These are phyloP conservation scores for Obba rivulosa DNA, from an alignment of 768 basidiomycete species.

Conservation along the genomic window DNA sequence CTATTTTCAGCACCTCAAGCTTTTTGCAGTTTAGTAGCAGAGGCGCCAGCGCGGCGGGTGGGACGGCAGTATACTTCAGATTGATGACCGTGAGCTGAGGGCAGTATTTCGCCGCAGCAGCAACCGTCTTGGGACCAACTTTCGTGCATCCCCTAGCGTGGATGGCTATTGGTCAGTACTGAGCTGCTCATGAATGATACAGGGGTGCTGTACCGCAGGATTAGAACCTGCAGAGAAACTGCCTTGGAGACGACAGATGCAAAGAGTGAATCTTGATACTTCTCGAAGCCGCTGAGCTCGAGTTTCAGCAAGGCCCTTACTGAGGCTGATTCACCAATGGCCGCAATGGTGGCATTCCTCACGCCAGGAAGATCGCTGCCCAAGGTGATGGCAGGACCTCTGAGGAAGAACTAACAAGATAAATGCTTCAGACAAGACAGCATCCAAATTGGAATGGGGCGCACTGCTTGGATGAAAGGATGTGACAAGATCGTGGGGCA, in stretches of 20 bases:
- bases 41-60: conserved; percentile 41
- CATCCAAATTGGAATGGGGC: conserved; percentile 8
- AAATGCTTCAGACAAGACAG: not conserved
- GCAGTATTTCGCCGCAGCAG: conserved; percentile 38
- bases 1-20: conserved; percentile 55
- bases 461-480: conserved; percentile 51
- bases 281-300: conserved; percentile 45
- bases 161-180: not conserved
- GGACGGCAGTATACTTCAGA: conserved; percentile 54
- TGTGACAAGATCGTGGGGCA: conserved; percentile 50
- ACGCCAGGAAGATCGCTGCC: conserved; percentile 49
- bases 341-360: conserved; percentile 41
- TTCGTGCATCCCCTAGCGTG: conserved; percentile 61
- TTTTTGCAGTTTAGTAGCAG: conserved; percentile 35
- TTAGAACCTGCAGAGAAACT: conserved; percentile 39
- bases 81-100: conserved; percentile 43
- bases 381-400: conserved; percentile 45
- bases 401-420: conserved; percentile 47
- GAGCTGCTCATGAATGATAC: not conserved
- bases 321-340: conserved; percentile 27
- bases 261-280: conserved; percentile 47
- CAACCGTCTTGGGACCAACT: conserved; percentile 44
- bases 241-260: conserved; percentile 43
- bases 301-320: conserved; percentile 37
- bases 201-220: conserved; percentile 41